These are phyloP conservation scores for Apophysomyces elegans DNA, from an alignment of 371 early-diverging fungal genomes.

Conservation along the genomic window DNA sequence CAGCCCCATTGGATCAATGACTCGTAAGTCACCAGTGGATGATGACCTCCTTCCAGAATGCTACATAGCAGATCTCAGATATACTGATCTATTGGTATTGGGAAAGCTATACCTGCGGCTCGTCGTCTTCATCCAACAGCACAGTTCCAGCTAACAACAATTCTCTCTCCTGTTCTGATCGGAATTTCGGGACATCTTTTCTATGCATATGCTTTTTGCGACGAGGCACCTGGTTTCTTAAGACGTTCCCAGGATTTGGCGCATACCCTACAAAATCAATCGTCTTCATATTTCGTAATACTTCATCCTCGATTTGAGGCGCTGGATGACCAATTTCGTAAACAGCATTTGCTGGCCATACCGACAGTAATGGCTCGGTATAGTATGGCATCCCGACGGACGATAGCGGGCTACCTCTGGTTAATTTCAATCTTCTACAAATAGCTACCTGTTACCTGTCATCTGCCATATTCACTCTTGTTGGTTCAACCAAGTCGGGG, in stretches of 20 bases:
- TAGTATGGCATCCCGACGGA: constrained; percentile 84
- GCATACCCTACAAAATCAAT: constrained; percentile 93
- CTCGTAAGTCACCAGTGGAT: constrained; percentile 37
- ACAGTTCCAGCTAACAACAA: constrained; percentile 48
- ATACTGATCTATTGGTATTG: not conserved
- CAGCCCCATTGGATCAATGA: constrained; percentile 40
- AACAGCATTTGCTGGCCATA: constrained; percentile 67
- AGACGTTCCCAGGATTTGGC: constrained; percentile 76
- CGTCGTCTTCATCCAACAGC: constrained; percentile 32
- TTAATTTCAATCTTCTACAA: not conserved
- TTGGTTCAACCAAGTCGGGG: constrained; percentile 56
- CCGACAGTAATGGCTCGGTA: constrained; percentile 72
- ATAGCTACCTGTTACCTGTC: constrained; percentile 38
- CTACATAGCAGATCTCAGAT: constrained; percentile 3
- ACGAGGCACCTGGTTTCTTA: constrained; percentile 77
- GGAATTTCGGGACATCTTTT: constrained; percentile 80
- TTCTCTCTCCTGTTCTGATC: constrained; percentile 83
- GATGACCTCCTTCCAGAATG: constrained; percentile 43
- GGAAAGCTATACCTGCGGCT: constrained; percentile 17
- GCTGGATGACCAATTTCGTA: constrained; percentile 74
- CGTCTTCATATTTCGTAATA: constrained; percentile 79
- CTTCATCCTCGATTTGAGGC: constrained; percentile 71
- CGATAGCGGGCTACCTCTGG: constrained; percentile 63
- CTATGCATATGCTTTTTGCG: constrained; percentile 38
- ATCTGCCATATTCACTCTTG: constrained; percentile 57